These are phyloP conservation scores for Sphagnurus paluster DNA, from an alignment of 1,284 basidiomycete genomes.

Conservation along the genomic window DNA sequence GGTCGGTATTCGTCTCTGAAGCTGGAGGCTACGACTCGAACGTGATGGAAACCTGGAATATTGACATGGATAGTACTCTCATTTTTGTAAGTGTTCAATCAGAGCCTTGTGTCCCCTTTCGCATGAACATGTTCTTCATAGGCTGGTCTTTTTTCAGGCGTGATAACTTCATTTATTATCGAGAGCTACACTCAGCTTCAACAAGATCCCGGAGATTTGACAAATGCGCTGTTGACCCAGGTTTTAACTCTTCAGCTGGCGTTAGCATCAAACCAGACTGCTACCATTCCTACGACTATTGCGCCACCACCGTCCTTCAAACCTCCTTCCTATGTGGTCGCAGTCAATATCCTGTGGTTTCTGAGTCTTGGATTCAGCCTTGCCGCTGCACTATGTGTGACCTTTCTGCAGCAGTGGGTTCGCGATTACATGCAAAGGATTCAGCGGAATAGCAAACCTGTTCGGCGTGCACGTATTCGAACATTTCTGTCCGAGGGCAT, in stretches of 20 bases:
- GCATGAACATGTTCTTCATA: background rate
- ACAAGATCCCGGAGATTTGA: conserved; percentile 1
- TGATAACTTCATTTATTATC: conserved; percentile 12
- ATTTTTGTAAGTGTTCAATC: conserved; percentile 13
- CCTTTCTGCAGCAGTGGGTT: conserved; percentile 12
- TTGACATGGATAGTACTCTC: conserved; percentile 13
- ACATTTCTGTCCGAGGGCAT: conserved; percentile 2
- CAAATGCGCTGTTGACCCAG: conserved; percentile 5
- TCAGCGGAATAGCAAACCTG: background rate
- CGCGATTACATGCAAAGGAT: conserved; percentile 7
- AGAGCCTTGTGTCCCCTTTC: background rate
- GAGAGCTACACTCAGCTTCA: conserved; percentile 15
- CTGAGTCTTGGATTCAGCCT: conserved; percentile 13
- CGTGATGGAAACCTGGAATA: conserved; percentile 13
- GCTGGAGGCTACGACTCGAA: conserved; percentile 9
- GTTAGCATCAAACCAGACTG: background rate
- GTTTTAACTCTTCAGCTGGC: background rate
- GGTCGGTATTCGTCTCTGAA: conserved; percentile 7
- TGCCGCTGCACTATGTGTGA: conserved; percentile 11
- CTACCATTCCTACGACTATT: background rate
- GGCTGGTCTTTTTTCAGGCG: conserved; percentile 17
- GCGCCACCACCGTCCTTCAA: background rate
- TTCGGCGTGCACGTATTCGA: conserved; percentile 2
- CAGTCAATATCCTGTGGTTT: conserved; percentile 15
- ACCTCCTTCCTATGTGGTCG: background rate